These are phyloP conservation scores for Ophiostoma piceae DNA, from an alignment of 2,329 filamentous ascomycete genomes.

Conservation along the genomic window DNA sequence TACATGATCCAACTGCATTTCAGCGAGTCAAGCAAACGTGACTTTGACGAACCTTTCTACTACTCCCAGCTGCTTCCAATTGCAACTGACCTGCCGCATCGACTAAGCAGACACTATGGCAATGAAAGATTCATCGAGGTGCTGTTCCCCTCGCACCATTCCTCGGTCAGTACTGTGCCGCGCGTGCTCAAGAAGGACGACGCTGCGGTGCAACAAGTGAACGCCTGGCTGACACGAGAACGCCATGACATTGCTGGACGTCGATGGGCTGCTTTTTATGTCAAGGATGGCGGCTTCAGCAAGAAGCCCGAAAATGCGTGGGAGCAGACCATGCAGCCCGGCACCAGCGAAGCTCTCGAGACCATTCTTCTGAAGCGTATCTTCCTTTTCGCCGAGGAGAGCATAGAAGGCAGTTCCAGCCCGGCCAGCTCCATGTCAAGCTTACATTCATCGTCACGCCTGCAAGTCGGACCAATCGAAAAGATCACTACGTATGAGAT, in stretches of 20 bases:
- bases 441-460: constrained; percentile 29
- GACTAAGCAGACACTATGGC: constrained; percentile 52
- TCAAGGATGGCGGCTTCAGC: constrained; percentile 37
- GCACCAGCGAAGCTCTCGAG: constrained; percentile 26
- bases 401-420: constrained; percentile 32
- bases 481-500: constrained; percentile 37
- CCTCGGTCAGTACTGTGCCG: constrained; percentile 29
- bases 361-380: constrained; percentile 40
- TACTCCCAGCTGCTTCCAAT: constrained; percentile 45
- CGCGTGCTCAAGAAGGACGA: constrained; percentile 33
- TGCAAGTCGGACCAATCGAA: neutral
- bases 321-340: constrained; percentile 33
- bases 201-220: constrained; percentile 33
- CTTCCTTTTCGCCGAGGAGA: constrained; percentile 52
- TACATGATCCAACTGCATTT: constrained; percentile 42
- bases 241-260: constrained; percentile 44
- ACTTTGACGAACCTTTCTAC: constrained; percentile 38
- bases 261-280: constrained; percentile 46
- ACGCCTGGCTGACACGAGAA: constrained; percentile 39
- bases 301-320: constrained; percentile 30
- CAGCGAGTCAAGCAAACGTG: constrained; percentile 27
- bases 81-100: constrained; percentile 45
- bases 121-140: constrained; percentile 55
- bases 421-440: neutral
- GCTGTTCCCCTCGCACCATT: constrained; percentile 43